Base-by-base conservation (phyloP, 2,329 filamentous ascomycete species). In the Myriangium duriaei region DNA sequence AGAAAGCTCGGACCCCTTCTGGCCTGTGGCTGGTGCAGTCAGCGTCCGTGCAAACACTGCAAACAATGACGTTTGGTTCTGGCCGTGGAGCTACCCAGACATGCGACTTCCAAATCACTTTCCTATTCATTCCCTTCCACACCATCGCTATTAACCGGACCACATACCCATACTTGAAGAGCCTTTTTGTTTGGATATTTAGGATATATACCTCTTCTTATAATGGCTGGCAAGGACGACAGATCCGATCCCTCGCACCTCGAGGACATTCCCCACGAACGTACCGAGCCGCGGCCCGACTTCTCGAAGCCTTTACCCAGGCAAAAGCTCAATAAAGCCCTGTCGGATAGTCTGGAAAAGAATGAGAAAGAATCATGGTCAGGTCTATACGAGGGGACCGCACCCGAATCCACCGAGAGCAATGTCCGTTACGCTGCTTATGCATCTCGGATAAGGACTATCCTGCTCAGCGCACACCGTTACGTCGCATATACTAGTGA, bases 401-500 rank as follows among this genome's bases (percentile, higher is more conserved):
- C 71, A 11, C 71, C 77, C 40, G 80, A 92, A 50, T 82, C 85
- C 4, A 95, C 85, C 42, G 84, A 95, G 39, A 81, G 77, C 49
- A 79, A 76, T 49, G 66, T 93, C 52, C 81, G 91, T 53, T 98
- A 96, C 63, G 88, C 87, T 41, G 91, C 82, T 49, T 98, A 98
- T 62, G 84, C 85, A 33, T 76, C 79, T 43, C 79, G 91, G 16
- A 43, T 59, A 11, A 50, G 55, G 29, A 60, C 56, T 5, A 82
- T 96, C 48, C 76, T 98, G 52, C 67, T 87, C 49, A 85, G 82
- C 11, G 87, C 87, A 3, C 91, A 96, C 54, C 79, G 91, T 52
- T 98, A 98, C 54, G 86, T 98, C 34, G 91, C 91, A 40, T 98
- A 98, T 59, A 96, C 91, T 0, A 87, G 44, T 13, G 88, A 96